Conservation (phyloP, 441 rosid species). For the Hura crepitans region DNA sequence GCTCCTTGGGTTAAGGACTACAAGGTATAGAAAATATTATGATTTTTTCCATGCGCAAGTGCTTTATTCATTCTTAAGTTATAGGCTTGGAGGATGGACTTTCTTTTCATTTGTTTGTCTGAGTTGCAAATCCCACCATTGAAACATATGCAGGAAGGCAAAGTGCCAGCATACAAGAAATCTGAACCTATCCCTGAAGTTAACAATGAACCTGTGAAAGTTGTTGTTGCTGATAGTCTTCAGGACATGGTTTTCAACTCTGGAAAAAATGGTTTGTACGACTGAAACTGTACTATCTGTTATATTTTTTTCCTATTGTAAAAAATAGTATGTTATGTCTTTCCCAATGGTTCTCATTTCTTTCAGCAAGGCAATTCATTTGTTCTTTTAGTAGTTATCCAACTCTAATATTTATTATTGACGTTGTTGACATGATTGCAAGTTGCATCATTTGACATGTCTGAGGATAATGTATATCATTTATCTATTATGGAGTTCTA, state of each 20-base stretch:
- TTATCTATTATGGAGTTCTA: neutral
- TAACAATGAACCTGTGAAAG: constrained; percentile 84
- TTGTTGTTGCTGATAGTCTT: constrained; percentile 80
- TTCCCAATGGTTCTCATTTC: neutral
- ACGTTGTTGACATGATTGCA: neutral
- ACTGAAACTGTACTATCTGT: neutral
- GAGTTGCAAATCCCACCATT: neutral
- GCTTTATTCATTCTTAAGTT: neutral
- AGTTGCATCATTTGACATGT: neutral
- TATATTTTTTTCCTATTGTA: neutral
- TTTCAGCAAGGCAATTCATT: neutral
- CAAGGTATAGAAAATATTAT: constrained; percentile 45
- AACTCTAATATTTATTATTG: neutral
- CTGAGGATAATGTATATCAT: neutral
- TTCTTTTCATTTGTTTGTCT: neutral
- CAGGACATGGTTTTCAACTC: constrained; percentile 76
- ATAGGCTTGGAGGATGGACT: neutral
- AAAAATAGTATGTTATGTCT: neutral
- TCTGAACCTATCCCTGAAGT: constrained; percentile 85
- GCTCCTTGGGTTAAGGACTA: constrained; percentile 85
- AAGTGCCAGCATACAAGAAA: constrained; percentile 51
- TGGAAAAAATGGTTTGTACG: constrained; percentile 71
- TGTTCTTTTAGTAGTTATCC: neutral
- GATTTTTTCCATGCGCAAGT: neutral
- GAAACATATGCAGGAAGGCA: constrained; percentile 61